Evolutionary conservation across 495 filamentous ascomycete species (phyloP), one percentile per base, ranked within the genome.

Genomic region (Clavariopsis aquatica): DNA sequence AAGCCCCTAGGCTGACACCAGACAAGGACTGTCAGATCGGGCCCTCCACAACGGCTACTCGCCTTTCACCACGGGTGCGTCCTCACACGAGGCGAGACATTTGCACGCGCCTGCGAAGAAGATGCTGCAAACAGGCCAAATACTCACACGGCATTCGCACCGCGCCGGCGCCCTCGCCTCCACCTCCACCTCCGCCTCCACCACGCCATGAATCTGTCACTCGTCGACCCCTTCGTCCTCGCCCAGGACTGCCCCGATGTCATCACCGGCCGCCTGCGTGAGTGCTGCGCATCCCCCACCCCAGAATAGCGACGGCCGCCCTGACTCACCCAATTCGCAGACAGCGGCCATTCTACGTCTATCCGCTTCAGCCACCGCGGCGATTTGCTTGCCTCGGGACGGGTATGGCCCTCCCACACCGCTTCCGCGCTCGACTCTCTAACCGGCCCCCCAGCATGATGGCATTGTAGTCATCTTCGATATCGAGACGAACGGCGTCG

Each of bases 381-480:
- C 70, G 92, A 98, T 74, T 91, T 93, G 69, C 86, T 98, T 62
- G 94, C 94, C 43, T 92, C 92, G 27, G 94, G 94, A 73, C 85
- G 94, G 75, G 92, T 87, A 73, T 69, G 79, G 77, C 58, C 53
- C 53, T 45, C 5, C 62, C 19, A 28, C 19, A 9, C 20, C 23
- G 7, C 13, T 19, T 34, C 19, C 24, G 23, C 15, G 20, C 3
- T 26, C 41, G 9, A 17, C 19, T 38, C 43, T 34, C 57, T 57
- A 49, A 29, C 49, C 54, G 54, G 6, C 22, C 29, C 29, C 57
- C 51, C 70, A 88, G 83, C 80, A 90, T 62, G 93, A 98, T 78
- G 94, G 94, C 66, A 92, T 88, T 17, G 89, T 98, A 49, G 89
- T 96, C 34, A 89, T 99, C 56, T 99, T 96, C 80, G 94, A 99